A percentile compares a stretch with the other conserved stretches of the same genome.
Conservation (phyloP, 345 rosid species). For the Eucalyptus pauciflora region DNA sequence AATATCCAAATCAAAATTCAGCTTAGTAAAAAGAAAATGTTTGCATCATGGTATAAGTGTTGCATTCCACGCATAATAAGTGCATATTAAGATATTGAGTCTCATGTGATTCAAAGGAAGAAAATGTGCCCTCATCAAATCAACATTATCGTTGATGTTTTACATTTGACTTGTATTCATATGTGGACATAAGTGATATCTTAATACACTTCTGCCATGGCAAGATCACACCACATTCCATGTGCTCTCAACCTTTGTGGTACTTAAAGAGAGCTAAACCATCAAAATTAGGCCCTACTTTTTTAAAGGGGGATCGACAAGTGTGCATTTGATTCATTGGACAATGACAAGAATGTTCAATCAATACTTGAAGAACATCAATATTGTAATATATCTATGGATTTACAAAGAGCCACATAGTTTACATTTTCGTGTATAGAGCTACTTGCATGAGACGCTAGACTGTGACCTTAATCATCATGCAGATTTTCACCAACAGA, state of each 20-base stretch:
- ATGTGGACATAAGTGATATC: neutral
- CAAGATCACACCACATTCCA: neutral
- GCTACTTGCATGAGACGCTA: neutral
- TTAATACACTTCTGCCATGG: fast-evolving
- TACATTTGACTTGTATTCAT: too few species aligned
- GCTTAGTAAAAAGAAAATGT: neutral
- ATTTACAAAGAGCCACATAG: fast-evolving
- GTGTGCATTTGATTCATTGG: fast-evolving
- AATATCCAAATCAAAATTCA: neutral
- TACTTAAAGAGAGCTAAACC: neutral
- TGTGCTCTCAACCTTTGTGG: neutral
- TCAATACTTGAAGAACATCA: neutral
- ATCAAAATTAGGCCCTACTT: neutral
- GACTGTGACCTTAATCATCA: neutral
- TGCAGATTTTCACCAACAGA: fast-evolving
- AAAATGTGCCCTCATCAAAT: neutral
- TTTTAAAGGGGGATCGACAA: too few species aligned
- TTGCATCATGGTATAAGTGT: neutral
- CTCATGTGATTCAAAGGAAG: neutral
- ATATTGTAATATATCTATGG: neutral
- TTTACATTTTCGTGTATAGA: neutral
- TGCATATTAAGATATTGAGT: neutral
- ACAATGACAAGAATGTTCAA: neutral
- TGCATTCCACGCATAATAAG: too few species aligned
- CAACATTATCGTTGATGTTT: neutral